Conservation (phyloP, 2,329 filamentous ascomycete genomes). For the Trichoderma endophyticum region DNA sequence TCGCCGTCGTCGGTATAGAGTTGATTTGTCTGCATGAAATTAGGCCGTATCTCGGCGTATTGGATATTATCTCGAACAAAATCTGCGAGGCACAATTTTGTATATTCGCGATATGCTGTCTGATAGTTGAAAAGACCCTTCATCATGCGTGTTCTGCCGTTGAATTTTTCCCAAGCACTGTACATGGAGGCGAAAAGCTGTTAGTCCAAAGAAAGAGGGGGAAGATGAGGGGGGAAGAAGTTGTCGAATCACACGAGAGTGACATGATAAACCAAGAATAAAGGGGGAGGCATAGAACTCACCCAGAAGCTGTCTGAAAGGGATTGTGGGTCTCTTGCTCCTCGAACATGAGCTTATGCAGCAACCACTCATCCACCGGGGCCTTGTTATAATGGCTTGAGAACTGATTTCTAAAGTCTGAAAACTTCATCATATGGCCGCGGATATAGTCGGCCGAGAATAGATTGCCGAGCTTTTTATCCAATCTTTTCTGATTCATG, state of each 20-base stretch:
- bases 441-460: slow-evolving; percentile 49
- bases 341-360: slow-evolving; percentile 59
- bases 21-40: slow-evolving; percentile 62
- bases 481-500: slow-evolving; percentile 34
- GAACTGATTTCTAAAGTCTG: slow-evolving; percentile 40
- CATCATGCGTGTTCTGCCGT: slow-evolving; percentile 67
- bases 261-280: background rate
- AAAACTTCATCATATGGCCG: slow-evolving; percentile 44
- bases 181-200: background rate
- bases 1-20: slow-evolving; percentile 58
- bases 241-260: background rate
- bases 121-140: slow-evolving; percentile 69
- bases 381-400: slow-evolving; percentile 25
- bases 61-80: slow-evolving; percentile 65
- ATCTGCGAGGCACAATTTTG: slow-evolving; percentile 55
- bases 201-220: background rate
- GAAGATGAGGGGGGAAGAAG: background rate
- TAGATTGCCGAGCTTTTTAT: slow-evolving; percentile 40
- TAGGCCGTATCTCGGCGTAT: slow-evolving; percentile 69
- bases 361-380: slow-evolving; percentile 50
- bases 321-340: slow-evolving; percentile 57
- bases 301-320: slow-evolving; percentile 53
- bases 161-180: slow-evolving; percentile 61
- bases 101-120: slow-evolving; percentile 60
- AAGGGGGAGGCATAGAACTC: slow-evolving; percentile 25